phyloP scores from a whole-genome alignment of 805 yeast species.

The Grigorovia jiainica region DNA sequence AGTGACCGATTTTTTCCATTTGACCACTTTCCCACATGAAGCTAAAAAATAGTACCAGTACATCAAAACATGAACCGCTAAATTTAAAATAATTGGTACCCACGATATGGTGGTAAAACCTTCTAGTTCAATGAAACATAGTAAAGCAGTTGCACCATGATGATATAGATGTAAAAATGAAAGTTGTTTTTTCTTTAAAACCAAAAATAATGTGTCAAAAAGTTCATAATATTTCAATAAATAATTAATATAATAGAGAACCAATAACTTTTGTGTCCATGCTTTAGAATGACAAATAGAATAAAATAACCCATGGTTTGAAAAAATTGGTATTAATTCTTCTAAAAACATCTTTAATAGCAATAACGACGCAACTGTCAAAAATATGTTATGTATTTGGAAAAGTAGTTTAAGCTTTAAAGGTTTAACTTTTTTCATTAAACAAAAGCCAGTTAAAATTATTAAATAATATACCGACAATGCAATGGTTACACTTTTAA shows the following conservation, averaged over 20 bases:
- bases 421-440: conserved; percentile 51
- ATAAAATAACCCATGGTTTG: conserved; percentile 66
- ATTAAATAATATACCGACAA: conserved; percentile 64
- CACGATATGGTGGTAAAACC: conserved; percentile 89
- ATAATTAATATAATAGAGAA: conserved; percentile 84
- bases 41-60: conserved; percentile 94
- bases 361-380: conserved; percentile 59
- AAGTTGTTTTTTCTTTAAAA: conserved; percentile 82
- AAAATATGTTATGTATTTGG: conserved; percentile 73
- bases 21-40: conserved; percentile 86
- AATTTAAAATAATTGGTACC: conserved; percentile 86
- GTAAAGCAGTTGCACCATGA: conserved; percentile 94
- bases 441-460: conserved; percentile 75
- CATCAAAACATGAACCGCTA: conserved; percentile 92
- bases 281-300: conserved; percentile 72
- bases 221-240: conserved; percentile 84
- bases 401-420: conserved; percentile 65
- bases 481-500: conserved; percentile 44
- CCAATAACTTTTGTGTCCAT: conserved; percentile 76
- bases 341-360: conserved; percentile 67
- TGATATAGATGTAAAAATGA: conserved; percentile 93
- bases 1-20: conserved; percentile 99
- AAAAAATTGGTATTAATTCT: conserved; percentile 74
- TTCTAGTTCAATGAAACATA: conserved; percentile 86
- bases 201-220: conserved; percentile 84